Percentiles rank a stretch among this genome's conserved stretches.
These are phyloP conservation scores for Tephrocybe sp. DNA, from an alignment of 768 basidiomycete genomes.

Conservation along the genomic window DNA sequence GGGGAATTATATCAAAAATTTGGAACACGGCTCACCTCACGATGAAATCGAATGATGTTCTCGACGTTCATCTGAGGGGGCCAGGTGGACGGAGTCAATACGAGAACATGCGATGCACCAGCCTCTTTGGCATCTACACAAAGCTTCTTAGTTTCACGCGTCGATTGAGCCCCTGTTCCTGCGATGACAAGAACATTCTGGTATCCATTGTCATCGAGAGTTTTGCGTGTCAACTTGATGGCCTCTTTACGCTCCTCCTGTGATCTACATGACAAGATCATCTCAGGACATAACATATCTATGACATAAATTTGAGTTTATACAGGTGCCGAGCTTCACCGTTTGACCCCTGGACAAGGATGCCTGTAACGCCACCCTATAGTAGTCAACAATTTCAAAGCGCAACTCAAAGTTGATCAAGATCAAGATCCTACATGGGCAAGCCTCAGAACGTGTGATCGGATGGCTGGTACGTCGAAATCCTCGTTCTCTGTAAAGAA, in stretches of 20 bases:
- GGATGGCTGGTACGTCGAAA: constrained; percentile 65
- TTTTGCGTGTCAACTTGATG: constrained; percentile 65
- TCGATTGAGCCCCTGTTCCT: constrained; percentile 82
- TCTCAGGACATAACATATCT: background rate
- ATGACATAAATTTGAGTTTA: constrained; percentile 2
- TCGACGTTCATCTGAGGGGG: constrained; percentile 61
- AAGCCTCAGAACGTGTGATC: constrained; percentile 70
- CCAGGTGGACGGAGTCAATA: constrained; percentile 76
- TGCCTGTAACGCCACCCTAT: constrained; percentile 76
- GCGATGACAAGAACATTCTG: constrained; percentile 69
- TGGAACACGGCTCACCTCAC: constrained; percentile 39
- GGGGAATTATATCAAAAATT: background rate
- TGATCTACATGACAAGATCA: constrained; percentile 33
- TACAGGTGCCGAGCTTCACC: constrained; percentile 75
- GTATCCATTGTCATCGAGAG: constrained; percentile 73
- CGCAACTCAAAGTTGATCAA: constrained; percentile 15
- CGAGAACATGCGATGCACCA: constrained; percentile 79
- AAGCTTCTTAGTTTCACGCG: constrained; percentile 70
- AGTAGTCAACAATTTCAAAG: constrained; percentile 17
- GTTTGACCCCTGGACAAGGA: constrained; percentile 73
- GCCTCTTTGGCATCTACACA: constrained; percentile 75
- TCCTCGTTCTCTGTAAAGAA: constrained; percentile 72
- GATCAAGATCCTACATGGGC: constrained; percentile 51
- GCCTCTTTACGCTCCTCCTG: constrained; percentile 67
- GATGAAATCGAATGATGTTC: constrained; percentile 65